Evolutionary conservation across 768 basidiomycete genomes (phyloP).

Genomic region (Auricularia cornea): DNA sequence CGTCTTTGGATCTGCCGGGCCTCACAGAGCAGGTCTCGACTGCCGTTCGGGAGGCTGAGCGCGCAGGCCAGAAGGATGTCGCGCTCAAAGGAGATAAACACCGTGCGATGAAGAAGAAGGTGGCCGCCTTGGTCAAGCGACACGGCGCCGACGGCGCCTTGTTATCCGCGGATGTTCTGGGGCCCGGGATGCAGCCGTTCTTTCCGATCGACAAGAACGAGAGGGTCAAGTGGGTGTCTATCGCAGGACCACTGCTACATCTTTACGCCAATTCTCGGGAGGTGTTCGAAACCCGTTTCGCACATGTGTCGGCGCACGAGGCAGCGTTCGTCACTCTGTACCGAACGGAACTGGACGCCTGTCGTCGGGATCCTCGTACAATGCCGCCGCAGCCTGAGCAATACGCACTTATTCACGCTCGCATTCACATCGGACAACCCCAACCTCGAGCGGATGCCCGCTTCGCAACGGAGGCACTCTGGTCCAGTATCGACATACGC

Average conservation of each 20-base stretch:
- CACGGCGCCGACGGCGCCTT: not conserved
- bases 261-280: constrained; percentile 33
- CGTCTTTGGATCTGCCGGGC: not conserved
- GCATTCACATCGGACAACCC: constrained; percentile 44
- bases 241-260: constrained; percentile 26
- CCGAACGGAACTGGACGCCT: constrained; percentile 35
- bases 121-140: not conserved
- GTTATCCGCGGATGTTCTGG: not conserved
- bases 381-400: constrained; percentile 33
- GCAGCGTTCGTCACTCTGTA: constrained; percentile 47
- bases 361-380: constrained; percentile 16
- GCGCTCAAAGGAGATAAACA: not conserved
- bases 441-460: constrained; percentile 51
- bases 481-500: constrained; percentile 45
- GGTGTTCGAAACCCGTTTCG: constrained; percentile 40
- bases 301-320: constrained; percentile 54
- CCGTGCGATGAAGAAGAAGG: not conserved
- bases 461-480: constrained; percentile 54
- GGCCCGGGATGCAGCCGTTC: not conserved
- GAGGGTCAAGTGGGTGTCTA: constrained; percentile 31
- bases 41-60: not conserved
- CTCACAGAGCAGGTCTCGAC: not conserved
- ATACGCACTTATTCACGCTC: constrained; percentile 45
- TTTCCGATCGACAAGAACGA: constrained; percentile 23
- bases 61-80: not conserved